phyloP scores from a whole-genome alignment of 768 basidiomycete genomes.

The Peribolospora kevripleyi region DNA sequence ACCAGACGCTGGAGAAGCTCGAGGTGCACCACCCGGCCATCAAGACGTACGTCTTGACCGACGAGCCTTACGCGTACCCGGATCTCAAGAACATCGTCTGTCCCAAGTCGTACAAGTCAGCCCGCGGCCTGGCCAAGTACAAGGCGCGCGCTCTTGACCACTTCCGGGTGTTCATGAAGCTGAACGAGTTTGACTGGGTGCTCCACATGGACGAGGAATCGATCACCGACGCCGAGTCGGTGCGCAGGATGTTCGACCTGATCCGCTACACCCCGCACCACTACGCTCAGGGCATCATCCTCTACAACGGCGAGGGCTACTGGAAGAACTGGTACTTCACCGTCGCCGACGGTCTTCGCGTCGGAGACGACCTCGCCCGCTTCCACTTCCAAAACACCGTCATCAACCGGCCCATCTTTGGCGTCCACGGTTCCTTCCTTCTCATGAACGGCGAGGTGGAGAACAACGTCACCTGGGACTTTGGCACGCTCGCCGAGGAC shows the following conservation, averaged over 20 bases:
- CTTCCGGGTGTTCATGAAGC: slow-evolving; percentile 17
- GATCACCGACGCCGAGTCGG: slow-evolving; percentile 16
- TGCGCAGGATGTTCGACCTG: slow-evolving; percentile 16
- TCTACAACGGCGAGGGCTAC: slow-evolving; percentile 17
- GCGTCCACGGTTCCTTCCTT: slow-evolving; percentile 18
- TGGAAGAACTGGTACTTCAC: slow-evolving; percentile 19
- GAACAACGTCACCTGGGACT: slow-evolving; percentile 18
- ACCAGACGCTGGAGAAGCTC: slow-evolving; percentile 17
- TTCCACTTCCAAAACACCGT: slow-evolving; percentile 18
- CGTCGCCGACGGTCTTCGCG: slow-evolving; percentile 18
- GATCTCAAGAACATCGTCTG: slow-evolving; percentile 19
- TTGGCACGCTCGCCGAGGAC: slow-evolving; percentile 18
- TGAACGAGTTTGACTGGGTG: slow-evolving; percentile 18
- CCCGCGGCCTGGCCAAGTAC: slow-evolving; percentile 18
- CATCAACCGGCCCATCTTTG: slow-evolving; percentile 15
- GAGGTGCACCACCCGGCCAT: slow-evolving; percentile 18
- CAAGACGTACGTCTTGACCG: slow-evolving; percentile 17
- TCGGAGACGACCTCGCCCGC: slow-evolving; percentile 18
- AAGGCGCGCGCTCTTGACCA: slow-evolving; percentile 19
- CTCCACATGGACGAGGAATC: slow-evolving; percentile 19
- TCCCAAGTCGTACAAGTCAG: slow-evolving; percentile 17
- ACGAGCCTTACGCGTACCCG: slow-evolving; percentile 16
- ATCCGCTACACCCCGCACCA: slow-evolving; percentile 18
- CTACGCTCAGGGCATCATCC: slow-evolving; percentile 18
- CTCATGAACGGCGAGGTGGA: slow-evolving; percentile 18